Conservation (phyloP, 495 filamentous ascomycete species). For the Schizothecium vesticola region DNA sequence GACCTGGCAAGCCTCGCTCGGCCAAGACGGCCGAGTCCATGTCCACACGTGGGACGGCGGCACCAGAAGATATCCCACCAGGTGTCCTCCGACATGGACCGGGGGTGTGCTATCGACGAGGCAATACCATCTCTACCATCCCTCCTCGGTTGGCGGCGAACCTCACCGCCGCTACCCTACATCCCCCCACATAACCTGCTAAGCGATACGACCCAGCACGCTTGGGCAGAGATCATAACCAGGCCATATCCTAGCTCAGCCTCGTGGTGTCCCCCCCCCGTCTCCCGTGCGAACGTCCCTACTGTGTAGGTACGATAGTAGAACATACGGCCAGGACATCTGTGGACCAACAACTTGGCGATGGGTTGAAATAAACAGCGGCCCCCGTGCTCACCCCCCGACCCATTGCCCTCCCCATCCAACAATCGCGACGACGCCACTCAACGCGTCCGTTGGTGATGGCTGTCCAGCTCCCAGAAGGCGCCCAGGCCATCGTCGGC, state of each 20-base stretch:
- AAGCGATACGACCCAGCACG: not conserved
- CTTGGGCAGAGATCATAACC: not conserved
- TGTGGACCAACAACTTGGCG: not conserved
- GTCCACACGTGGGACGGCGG: not conserved
- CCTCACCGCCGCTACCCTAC: not conserved
- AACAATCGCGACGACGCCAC: not conserved
- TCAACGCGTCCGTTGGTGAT: constrained; percentile 15
- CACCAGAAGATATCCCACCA: not conserved
- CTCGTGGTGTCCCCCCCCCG: not conserved
- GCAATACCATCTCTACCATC: not conserved
- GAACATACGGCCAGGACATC: not conserved
- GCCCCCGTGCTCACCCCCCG: not conserved
- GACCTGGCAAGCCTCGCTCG: not conserved
- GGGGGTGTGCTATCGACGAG: not conserved
- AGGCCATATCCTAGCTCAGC: not conserved
- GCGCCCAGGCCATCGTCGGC: constrained; percentile 33
- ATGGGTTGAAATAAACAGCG: not conserved
- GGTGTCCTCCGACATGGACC: not conserved
- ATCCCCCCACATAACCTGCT: not conserved
- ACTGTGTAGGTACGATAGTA: too few species aligned
- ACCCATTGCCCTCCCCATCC: not conserved
- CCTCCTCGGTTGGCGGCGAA: not conserved
- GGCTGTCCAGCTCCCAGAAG: constrained; percentile 38
- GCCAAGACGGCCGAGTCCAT: not conserved
- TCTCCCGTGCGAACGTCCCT: not conserved